Conservation (phyloP, 192 early-diverging fungal species). For the Paraglomus brasilianum region DNA sequence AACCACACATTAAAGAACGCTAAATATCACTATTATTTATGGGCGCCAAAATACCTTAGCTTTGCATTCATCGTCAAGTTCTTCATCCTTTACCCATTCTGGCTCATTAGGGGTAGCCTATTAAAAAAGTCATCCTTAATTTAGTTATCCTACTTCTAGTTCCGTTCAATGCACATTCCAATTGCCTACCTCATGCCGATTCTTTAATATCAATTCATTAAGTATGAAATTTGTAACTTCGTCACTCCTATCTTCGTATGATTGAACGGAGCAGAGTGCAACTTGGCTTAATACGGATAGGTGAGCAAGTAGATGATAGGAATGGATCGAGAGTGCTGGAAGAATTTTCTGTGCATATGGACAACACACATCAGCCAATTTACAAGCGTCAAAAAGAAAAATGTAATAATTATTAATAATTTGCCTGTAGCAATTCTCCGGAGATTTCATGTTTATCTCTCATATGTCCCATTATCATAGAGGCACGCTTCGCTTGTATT, state of each 20-base stretch:
- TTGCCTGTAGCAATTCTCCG: slow-evolving; percentile 50
- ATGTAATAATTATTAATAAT: not conserved
- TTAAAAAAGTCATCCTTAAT: not conserved
- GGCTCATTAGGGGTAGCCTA: slow-evolving; percentile 33
- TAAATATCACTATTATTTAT: not conserved
- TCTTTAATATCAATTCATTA: slow-evolving; percentile 54
- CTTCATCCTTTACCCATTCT: slow-evolving; percentile 67
- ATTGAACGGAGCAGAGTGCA: slow-evolving; percentile 52
- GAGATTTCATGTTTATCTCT: slow-evolving; percentile 46
- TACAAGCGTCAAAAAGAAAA: not conserved
- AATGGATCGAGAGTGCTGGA: slow-evolving; percentile 33
- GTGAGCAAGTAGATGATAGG: slow-evolving; percentile 41
- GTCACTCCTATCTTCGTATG: slow-evolving; percentile 54
- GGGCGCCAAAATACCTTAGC: slow-evolving; percentile 48
- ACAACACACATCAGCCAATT: not conserved
- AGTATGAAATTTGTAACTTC: slow-evolving; percentile 58
- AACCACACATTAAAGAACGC: slow-evolving; percentile 33
- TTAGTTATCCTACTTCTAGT: not conserved
- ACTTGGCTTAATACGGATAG: slow-evolving; percentile 63
- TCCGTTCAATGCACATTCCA: not conserved
- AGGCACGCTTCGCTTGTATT: slow-evolving; percentile 69
- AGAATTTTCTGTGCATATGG: slow-evolving; percentile 13
- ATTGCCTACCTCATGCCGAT: slow-evolving; percentile 35
- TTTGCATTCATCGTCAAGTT: slow-evolving; percentile 55
- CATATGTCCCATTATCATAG: slow-evolving; percentile 67